Evolutionary conservation across 495 filamentous ascomycete genomes (phyloP), one percentile per base, ranked within the genome.

Genomic region (Trichoderma reesei): DNA sequence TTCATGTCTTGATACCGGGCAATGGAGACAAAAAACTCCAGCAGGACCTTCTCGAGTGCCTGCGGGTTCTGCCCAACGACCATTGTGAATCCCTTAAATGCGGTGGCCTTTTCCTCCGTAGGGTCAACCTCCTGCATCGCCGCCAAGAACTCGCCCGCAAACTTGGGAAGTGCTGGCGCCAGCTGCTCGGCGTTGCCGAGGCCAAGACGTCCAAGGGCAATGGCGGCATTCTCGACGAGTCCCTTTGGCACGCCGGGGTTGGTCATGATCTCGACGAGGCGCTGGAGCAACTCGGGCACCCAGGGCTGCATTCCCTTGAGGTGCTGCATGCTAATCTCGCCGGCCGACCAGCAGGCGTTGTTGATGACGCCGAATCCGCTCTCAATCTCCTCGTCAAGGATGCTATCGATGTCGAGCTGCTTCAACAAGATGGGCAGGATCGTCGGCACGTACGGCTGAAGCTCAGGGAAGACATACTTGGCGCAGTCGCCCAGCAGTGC

Each of bases 291-390:
- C 65, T 88, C 80, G 11, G 90, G 86, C 26, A 89, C 83, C 68
- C 88, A 96, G 0, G 91, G 90, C 1, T 78, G 81, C 83, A 98
- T 88, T 26, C 77, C 81, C 48, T 79, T 78, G 65, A 85, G 82
- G 68, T 90, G 85, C 69, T 90, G 85, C 74, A 97, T 86, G 9
- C 91, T 87, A 64, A 99, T 95, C 76, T 99, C 94, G 18, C 94
- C 94, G 31, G 86, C 88, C 38, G 92, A 94, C 94, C 94, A 99
- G 78, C 95, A 98, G 37, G 94, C 92, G 71, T 99, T 99, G 81
- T 98, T 99, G 64, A 98, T 82, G 18, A 96, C 93, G 54, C 89
- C 88, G 73, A 96, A 98, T 8, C 87, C 86, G 8, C 85, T 90
- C 31, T 87, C 83, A 36, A 88, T 81, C 65, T 91, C 88, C 60